Evolutionary conservation across 352 stramenopile genomes (phyloP).

Genomic region (Saprolegnia diclina): DNA sequence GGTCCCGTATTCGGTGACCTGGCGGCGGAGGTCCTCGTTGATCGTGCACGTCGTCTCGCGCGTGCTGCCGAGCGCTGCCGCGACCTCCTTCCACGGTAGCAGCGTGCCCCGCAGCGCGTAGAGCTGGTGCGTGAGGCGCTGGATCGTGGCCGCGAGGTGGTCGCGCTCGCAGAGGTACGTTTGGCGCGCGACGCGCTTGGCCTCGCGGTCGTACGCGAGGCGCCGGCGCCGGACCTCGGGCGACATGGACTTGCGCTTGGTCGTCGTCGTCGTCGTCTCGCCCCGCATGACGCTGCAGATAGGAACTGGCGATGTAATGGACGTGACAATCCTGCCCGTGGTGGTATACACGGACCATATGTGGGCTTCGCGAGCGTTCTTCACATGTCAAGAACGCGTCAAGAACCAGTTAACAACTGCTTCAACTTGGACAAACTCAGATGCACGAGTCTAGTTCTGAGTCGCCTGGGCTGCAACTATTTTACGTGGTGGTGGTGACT

Average conservation of each 20-base stretch:
- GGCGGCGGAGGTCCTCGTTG: not conserved
- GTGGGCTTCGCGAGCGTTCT: no score
- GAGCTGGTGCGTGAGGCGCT: not conserved
- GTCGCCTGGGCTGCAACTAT: no score
- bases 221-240: not conserved
- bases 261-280: not conserved
- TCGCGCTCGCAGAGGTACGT: not conserved
- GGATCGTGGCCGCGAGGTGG: not conserved
- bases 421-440: no score
- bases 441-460: no score
- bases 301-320: not conserved
- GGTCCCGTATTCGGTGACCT: not conserved
- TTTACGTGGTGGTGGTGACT: no score
- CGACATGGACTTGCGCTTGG: not conserved
- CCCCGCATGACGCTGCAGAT: no score
- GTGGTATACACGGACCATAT: no score
- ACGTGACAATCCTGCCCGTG: not conserved
- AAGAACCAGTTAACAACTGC: no score
- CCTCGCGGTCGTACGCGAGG: not conserved
- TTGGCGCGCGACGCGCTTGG: slow-evolving; percentile 1
- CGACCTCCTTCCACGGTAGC: slow-evolving; percentile 4
- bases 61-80: not conserved
- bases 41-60: not conserved
- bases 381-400: not conserved
- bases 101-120: not conserved